Percentiles rank a stretch among this genome's conserved stretches.
These are phyloP conservation scores for Phaeomoniella chlamydospora DNA, from an alignment of 2,329 filamentous ascomycete genomes.

Conservation along the genomic window DNA sequence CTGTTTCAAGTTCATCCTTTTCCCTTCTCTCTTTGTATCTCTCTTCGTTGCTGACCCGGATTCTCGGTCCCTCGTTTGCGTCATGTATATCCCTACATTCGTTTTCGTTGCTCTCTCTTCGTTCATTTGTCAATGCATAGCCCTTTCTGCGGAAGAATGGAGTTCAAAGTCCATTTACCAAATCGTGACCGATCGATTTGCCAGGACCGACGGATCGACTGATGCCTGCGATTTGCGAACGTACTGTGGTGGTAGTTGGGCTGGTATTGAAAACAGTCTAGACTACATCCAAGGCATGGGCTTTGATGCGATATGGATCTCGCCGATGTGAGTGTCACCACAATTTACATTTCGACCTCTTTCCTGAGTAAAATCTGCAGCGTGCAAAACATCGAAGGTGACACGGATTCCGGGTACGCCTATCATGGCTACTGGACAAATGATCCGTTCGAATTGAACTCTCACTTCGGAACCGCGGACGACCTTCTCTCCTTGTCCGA, in stretches of 20 bases:
- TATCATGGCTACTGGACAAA: conserved; percentile 38
- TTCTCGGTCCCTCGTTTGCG: not conserved
- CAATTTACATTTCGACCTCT: conserved; percentile 60
- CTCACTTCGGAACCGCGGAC: conserved; percentile 30
- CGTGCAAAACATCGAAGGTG: conserved; percentile 51
- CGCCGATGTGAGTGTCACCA: conserved; percentile 16
- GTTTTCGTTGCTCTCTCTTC: not conserved
- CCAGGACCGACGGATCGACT: conserved; percentile 23
- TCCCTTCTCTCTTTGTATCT: too few species aligned
- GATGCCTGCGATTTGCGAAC: conserved; percentile 6
- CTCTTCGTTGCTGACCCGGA: not conserved
- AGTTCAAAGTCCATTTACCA: conserved; percentile 30
- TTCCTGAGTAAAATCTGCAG: conserved; percentile 70
- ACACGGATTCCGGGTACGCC: conserved; percentile 24
- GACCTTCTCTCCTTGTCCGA: conserved; percentile 31
- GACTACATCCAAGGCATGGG: conserved; percentile 37
- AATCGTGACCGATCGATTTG: conserved; percentile 31
- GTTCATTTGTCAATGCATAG: conserved; percentile 5
- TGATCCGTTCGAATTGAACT: conserved; percentile 32
- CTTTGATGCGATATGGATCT: conserved; percentile 33
- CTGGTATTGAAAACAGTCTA: conserved; percentile 30
- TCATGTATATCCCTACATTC: too few species aligned
- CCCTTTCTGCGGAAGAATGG: conserved; percentile 19
- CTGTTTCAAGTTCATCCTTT: too few species aligned
- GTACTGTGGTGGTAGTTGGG: conserved; percentile 35